These are phyloP conservation scores for Coniochaeta hoffmannii DNA, from an alignment of 2,329 filamentous ascomycete genomes.

Conservation along the genomic window DNA sequence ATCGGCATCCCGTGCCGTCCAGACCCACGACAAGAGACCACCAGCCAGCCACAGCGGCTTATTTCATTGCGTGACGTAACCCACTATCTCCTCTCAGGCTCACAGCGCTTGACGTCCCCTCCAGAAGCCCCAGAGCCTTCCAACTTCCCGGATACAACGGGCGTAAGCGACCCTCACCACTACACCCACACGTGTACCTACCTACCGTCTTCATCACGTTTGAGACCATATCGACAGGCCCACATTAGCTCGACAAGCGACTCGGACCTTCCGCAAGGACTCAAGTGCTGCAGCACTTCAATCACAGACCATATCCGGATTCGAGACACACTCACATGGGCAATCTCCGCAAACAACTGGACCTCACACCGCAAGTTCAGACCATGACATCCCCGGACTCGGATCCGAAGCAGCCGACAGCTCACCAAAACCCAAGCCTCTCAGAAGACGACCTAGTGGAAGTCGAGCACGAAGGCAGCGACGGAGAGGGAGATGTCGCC, in stretches of 20 bases:
- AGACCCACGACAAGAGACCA: not conserved
- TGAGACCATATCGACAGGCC: not conserved
- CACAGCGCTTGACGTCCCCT: not conserved
- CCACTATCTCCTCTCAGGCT: not conserved
- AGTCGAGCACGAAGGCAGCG: not conserved
- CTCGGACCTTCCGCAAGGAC: not conserved
- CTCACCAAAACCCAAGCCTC: not conserved
- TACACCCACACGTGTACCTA: not conserved
- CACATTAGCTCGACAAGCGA: too few relatives aligned
- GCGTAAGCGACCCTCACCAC: not conserved
- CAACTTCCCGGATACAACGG: not conserved
- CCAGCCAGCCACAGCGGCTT: not conserved
- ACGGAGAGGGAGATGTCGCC: not conserved
- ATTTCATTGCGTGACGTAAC: not conserved
- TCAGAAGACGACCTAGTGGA: slow-evolving; percentile 4
- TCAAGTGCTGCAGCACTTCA: not conserved
- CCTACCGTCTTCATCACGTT: not conserved
- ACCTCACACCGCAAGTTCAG: not conserved
- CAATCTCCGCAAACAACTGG: not conserved
- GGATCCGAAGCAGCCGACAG: not conserved
- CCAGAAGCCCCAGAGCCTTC: not conserved
- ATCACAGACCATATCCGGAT: not conserved
- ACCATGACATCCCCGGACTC: slow-evolving; percentile 1
- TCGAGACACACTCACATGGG: not conserved
- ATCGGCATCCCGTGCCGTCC: not conserved